Percentiles rank a stretch among this genome's conserved stretches.
Evolutionary conservation across 108 stramenopile species (phyloP).

Genomic region (Nitzschia sp.): DNA sequence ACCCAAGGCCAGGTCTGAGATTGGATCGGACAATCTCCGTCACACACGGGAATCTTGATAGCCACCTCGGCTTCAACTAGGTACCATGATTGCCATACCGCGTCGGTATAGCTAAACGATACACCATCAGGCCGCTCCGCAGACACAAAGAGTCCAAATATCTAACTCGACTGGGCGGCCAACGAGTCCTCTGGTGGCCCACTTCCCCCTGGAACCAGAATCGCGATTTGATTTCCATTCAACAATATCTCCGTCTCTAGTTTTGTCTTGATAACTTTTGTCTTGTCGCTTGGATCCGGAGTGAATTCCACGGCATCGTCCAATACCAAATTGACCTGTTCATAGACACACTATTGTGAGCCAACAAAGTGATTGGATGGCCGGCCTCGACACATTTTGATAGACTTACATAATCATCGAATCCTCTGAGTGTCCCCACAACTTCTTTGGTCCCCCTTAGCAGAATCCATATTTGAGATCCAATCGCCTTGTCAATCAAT

Average conservation of each 20-base stretch:
- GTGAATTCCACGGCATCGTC: slow-evolving; percentile 90
- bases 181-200: slow-evolving; percentile 81
- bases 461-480: slow-evolving; percentile 87
- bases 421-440: slow-evolving; percentile 80
- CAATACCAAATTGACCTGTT: slow-evolving; percentile 74
- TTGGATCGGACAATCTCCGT: too few relatives aligned
- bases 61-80: too few relatives aligned
- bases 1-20: too few relatives aligned
- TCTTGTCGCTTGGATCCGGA: slow-evolving; percentile 71
- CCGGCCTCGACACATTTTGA: not conserved
- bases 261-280: slow-evolving; percentile 62
- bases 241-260: slow-evolving; percentile 83
- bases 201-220: slow-evolving; percentile 78
- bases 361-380: not conserved
- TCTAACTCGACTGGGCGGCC: slow-evolving; percentile 32
- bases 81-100: too few relatives aligned
- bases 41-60: too few relatives aligned
- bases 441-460: slow-evolving; percentile 87
- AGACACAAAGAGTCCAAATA: not conserved
- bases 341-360: not conserved
- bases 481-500: slow-evolving; percentile 90
- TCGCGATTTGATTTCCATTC: slow-evolving; percentile 91
- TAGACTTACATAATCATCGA: slow-evolving; percentile 84
- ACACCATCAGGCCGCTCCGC: too few relatives aligned
- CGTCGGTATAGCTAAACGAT: too few relatives aligned